Evolutionary conservation across 2,329 filamentous ascomycete genomes (phyloP), one percentile per base, ranked within the genome.

Genomic region (Cyclaneusma minus): DNA sequence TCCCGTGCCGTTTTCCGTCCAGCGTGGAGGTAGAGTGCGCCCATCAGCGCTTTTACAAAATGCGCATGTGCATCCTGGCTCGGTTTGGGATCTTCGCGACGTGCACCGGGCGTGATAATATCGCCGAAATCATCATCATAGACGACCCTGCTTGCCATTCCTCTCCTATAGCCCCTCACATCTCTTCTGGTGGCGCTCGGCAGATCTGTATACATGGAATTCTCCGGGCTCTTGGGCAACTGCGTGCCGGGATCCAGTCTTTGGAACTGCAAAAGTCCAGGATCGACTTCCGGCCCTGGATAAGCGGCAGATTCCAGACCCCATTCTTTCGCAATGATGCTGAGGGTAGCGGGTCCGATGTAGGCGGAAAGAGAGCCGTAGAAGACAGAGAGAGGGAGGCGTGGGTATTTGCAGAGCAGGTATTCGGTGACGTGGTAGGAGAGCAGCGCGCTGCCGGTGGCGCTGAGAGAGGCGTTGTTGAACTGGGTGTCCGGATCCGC

Each of bases 201-300:
- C 36, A 58, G 54, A 25, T 52, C 44, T n/a, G n/a, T n/a, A n/a
- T n/a, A n/a, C n/a, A n/a, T n/a, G 20, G 59, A 42, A 23, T 56
- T 48, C 30, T 51, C 48, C 4, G 52, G 49, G 34, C 46, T 60
- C 49, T 57, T 51, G 39, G 42, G n/a, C 43, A 48, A 35, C 25
- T 55, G 46, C 13, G 58, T 44, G 12, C 60, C 58, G 10, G 54
- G 46, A 26, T 50, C 45, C 5, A 56, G 41, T 28, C 63, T 51
- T 47, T 56, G 56, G 61, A 84, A 92, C 49, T 95, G 89, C 33
- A 98, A 60, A 28, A 92, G 60, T 5, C 87, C 89, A 0, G 85
- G 76, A 49, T 98, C 89, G 29, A 95, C 85, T 55, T 95, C 87
- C 32, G 70, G 70, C 26, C 87, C 89, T 1, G 89, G 89, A 12